A percentile compares a stretch with the other conserved stretches of the same genome.
phyloP scores from a whole-genome alignment of 768 basidiomycete species.

The Mrakia frigida region DNA sequence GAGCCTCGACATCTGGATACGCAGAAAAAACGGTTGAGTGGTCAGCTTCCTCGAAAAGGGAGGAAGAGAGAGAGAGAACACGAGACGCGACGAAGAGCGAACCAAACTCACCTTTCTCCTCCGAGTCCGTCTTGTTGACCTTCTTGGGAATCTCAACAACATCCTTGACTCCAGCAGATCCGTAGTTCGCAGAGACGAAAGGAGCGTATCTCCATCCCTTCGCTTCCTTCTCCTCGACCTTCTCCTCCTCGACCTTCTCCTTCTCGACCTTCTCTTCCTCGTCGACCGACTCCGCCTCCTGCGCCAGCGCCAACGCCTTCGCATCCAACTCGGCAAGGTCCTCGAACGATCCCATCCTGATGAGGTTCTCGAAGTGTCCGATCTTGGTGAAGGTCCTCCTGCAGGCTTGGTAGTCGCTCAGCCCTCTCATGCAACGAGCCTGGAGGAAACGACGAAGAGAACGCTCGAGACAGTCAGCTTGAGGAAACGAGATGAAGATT shows the following conservation, averaged over 20 bases:
- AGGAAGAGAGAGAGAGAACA: neutral
- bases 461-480: too few species aligned
- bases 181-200: neutral
- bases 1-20: neutral
- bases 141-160: neutral
- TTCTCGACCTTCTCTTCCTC: neutral
- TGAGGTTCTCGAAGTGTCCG: neutral
- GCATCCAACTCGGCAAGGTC: neutral
- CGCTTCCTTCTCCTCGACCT: neutral
- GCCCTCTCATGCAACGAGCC: neutral
- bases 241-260: neutral
- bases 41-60: neutral
- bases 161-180: neutral
- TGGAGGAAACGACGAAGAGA: neutral
- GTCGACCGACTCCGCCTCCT: neutral
- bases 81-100: neutral
- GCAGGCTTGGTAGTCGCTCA: neutral
- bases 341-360: neutral
- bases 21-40: neutral
- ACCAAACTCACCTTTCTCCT: neutral
- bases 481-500: too few species aligned
- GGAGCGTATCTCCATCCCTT: constrained; percentile 1
- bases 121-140: neutral
- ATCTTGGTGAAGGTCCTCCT: neutral
- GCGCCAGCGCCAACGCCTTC: too few species aligned